Evolutionary conservation across 2,329 filamentous ascomycete species (phyloP).

Genomic region (Cercospora janseana): DNA sequence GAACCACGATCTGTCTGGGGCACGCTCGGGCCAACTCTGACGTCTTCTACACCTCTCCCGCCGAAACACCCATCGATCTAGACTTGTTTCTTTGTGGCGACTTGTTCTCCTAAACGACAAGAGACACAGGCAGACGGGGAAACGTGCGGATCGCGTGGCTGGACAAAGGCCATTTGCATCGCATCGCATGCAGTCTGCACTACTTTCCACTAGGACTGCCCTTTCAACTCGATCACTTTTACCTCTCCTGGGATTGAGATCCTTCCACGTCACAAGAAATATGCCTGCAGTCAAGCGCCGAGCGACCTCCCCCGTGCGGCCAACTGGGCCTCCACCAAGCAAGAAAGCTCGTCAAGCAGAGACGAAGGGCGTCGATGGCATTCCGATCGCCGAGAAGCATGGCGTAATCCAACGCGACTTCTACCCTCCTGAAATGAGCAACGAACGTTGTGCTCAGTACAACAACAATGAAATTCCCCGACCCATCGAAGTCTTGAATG

Average conservation of each 20-base stretch:
- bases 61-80: neutral
- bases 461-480: constrained; percentile 65
- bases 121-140: no score
- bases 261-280: neutral
- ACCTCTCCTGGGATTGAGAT: neutral
- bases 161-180: neutral
- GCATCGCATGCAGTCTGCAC: neutral
- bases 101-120: neutral
- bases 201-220: neutral
- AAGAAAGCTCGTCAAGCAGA: constrained; percentile 25
- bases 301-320: constrained; percentile 35
- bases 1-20: neutral
- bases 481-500: constrained; percentile 67
- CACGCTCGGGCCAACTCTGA: constrained; percentile 5
- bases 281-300: constrained; percentile 33
- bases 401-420: constrained; percentile 56
- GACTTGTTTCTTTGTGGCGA: constrained; percentile 1
- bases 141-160: neutral
- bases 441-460: constrained; percentile 72
- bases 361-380: constrained; percentile 17
- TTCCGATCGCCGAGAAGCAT: constrained; percentile 39
- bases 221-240: neutral
- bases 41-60: neutral
- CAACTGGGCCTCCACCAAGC: constrained; percentile 15
- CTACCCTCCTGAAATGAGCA: constrained; percentile 85